Percentiles rank a stretch among this genome's conserved stretches.
phyloP scores from a whole-genome alignment of 2,329 filamentous ascomycete species.

The Botryosphaeria dothidea region DNA sequence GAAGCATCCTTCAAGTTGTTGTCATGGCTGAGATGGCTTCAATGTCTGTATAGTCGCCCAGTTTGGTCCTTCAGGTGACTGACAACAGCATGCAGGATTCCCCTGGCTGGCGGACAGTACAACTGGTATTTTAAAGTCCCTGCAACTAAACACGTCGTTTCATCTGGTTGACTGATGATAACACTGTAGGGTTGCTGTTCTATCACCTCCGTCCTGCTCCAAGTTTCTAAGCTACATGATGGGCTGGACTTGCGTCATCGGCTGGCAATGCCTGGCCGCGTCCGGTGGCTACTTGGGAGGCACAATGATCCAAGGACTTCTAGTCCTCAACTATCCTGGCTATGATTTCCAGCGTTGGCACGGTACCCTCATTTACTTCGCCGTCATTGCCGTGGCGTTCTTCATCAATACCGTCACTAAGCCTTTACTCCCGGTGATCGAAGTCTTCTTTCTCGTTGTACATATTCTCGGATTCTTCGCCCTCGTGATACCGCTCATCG shows the following conservation, averaged over 20 bases:
- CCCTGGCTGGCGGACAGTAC: constrained; percentile 38
- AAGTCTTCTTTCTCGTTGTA: constrained; percentile 51
- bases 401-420: constrained; percentile 48
- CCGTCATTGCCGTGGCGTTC: constrained; percentile 40
- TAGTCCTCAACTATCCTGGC: constrained; percentile 38
- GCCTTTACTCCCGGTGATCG: constrained; percentile 47
- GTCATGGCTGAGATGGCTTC: constrained; percentile 38
- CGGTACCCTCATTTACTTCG: constrained; percentile 50
- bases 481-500: constrained; percentile 50
- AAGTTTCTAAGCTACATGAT: constrained; percentile 49
- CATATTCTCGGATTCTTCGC: constrained; percentile 57
- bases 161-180: constrained; percentile 23
- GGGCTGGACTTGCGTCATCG: constrained; percentile 45
- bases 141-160: no score
- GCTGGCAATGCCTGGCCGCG: constrained; percentile 41
- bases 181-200: constrained; percentile 37
- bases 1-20: constrained; percentile 36
- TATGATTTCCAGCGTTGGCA: constrained; percentile 50
- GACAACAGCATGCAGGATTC: background rate
- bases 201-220: constrained; percentile 44
- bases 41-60: constrained; percentile 33
- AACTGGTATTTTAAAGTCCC: no score
- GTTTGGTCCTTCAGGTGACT: background rate
- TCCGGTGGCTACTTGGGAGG: constrained; percentile 30
- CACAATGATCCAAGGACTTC: constrained; percentile 32